Evolutionary conservation across 331 rosid genomes (phyloP), one percentile per base, ranked within the genome.

Genomic region (Rhamnella rubrinervis): DNA sequence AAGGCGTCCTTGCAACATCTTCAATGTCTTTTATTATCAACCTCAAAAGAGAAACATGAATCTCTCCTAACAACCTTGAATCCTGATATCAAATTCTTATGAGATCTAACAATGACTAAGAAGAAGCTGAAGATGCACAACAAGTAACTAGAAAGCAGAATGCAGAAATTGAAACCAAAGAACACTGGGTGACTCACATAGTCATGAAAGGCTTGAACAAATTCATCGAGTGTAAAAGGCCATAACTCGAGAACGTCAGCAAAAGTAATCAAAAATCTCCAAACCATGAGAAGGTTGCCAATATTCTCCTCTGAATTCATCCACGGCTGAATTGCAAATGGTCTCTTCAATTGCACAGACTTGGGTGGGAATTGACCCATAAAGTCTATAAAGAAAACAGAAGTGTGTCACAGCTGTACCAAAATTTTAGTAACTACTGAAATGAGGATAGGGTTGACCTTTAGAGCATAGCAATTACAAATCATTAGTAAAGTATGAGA

Each of bases 1-100:
- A 86, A 55, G 97, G 99, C 59, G 96, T 89, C 81, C 99, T 87
- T 56, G 99, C 96, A 83, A 95, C 99, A 87, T 95, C 96, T 83
- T 91, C 99, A 49, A 95, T 91, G 77, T 95, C 99, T 83, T 95
- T 95, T 75, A 95, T 88, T 72, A 89, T 80, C 81, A 89, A 83
- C 83, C 83, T 87, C 65, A 95, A 85, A 75, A 95, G 88, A 71
- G 93, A 79, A 80, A 91, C 90, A 80, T 91, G 96, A 85, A 95
- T 87, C 91, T 95, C 99, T 19, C 96, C 93, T 71, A 89, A 78
- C 85, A 95, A 83, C 86, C 99, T 95, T 51, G 99, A 87, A 83
- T 95, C 99, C 99, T 95, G 85, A 72, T 61, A 83, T 81, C 77
- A 78, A 53, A 59, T 65, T 31, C 38, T 64, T 58, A 83, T 64